phyloP scores from a whole-genome alignment of 2,329 filamentous ascomycete genomes.

The Aspergillus vadensis region DNA sequence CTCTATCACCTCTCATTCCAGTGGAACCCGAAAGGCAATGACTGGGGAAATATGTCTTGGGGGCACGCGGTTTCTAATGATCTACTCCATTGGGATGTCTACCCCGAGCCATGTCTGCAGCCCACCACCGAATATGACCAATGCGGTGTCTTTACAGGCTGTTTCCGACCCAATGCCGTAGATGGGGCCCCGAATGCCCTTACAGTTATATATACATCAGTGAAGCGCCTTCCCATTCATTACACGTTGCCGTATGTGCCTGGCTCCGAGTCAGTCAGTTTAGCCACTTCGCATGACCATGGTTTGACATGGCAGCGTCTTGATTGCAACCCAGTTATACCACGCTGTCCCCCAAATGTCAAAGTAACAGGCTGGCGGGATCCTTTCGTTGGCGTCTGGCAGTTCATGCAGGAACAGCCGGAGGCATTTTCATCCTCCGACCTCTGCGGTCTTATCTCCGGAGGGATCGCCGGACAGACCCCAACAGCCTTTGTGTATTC shows the following conservation, averaged over 20 bases:
- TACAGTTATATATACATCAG: conserved; percentile 46
- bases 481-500: conserved; percentile 54
- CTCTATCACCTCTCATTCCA: conserved; percentile 48
- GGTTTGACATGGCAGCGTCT: conserved; percentile 42
- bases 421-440: conserved; percentile 12
- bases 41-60: conserved; percentile 49
- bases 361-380: conserved; percentile 48
- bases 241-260: conserved; percentile 41
- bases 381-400: conserved; percentile 41
- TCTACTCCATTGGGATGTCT: conserved; percentile 42
- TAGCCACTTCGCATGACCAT: conserved; percentile 42
- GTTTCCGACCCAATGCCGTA: conserved; percentile 33
- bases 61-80: conserved; percentile 43
- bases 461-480: conserved; percentile 45
- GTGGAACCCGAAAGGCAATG: conserved; percentile 46
- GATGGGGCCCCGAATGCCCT: conserved; percentile 30
- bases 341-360: conserved; percentile 35
- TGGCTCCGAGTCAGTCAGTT: conserved; percentile 41
- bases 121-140: conserved; percentile 42
- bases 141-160: conserved; percentile 48
- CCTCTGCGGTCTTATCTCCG: conserved; percentile 54
- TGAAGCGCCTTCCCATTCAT: conserved; percentile 44
- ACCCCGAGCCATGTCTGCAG: conserved; percentile 30
- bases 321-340: conserved; percentile 42
- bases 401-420: conserved; percentile 22